phyloP scores from a whole-genome alignment of 306 rosid species.

The Casuarina glauca region DNA sequence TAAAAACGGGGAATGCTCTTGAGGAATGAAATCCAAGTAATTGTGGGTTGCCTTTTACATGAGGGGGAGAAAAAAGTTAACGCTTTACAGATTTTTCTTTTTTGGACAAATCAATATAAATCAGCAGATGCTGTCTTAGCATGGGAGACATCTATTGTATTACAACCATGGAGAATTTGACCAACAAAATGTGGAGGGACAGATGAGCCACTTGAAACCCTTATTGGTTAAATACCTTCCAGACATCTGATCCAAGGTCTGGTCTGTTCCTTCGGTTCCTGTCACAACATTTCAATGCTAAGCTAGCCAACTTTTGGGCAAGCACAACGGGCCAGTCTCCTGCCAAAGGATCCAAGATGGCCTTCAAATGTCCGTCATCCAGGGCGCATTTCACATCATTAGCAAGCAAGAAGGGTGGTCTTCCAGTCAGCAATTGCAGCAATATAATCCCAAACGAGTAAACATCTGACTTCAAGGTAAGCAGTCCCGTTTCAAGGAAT shows the following conservation, averaged over 20 bases:
- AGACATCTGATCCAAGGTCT: conserved; percentile 49
- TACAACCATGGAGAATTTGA: too few species aligned
- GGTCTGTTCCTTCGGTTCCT: conserved; percentile 43
- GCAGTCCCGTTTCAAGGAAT: conserved; percentile 44
- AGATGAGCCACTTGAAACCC: conserved; percentile 24
- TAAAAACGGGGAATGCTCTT: too few species aligned
- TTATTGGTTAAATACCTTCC: conserved; percentile 56
- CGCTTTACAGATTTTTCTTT: too few species aligned
- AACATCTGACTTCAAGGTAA: conserved; percentile 52
- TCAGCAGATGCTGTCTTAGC: too few species aligned
- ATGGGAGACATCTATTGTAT: too few species aligned
- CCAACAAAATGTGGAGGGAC: too few species aligned
- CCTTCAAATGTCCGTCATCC: conserved; percentile 34
- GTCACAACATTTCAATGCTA: conserved; percentile 54
- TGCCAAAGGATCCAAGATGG: conserved; percentile 48
- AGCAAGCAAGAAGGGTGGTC: conserved; percentile 23
- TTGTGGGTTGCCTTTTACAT: too few species aligned
- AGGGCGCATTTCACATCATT: conserved; percentile 41
- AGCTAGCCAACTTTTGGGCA: conserved; percentile 46
- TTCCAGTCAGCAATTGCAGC: conserved; percentile 46
- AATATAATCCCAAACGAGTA: conserved; percentile 58
- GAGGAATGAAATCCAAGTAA: too few species aligned
- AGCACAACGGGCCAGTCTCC: conserved; percentile 61
- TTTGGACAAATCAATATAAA: too few species aligned
- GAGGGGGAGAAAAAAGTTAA: too few species aligned